Base-by-base conservation (phyloP, 768 basidiomycete species). In the Podaxis pistillaris region DNA sequence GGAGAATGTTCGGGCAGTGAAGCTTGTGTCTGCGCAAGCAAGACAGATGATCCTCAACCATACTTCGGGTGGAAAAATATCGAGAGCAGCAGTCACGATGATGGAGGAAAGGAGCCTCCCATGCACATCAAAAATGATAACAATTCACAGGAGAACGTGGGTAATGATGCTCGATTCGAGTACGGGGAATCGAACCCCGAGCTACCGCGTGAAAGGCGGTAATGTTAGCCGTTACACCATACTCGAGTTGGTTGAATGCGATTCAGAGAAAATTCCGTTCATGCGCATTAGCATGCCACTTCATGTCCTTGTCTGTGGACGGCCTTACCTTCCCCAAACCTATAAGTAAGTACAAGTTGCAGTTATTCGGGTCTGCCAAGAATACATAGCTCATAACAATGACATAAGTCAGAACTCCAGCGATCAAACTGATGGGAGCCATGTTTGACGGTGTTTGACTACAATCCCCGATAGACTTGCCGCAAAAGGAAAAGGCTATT, bases 191-290 rank as follows among this genome's bases (percentile, higher is more conserved):
- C 70, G 71, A 73, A 72, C 72, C 72, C 70, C 70, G 72, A 71
- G 72, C 72, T 73, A 68, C 71, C 70, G 71, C 72, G 70, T 81
- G 80, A 81, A 73, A 81, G 78, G 80, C 80, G 79, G 78, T 74
- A 79, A 81, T 80, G 81, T 81, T 82, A 79, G 80, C 80, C 81
- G 67, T 81, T 81, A 82, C 80, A 82, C 81, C 79, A 81, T 81
- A 82, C 47, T 51, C 37, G 40, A 40, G 13, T 47, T 58, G 8
- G 6, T 19, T 33, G 15, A 8, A 17, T 30, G 24, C 19, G 24
- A 56, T 46, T n/a, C 6, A 24, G 15, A 30, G 22, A 11, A 5
- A 4, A 33, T 11, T 22, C 17, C 33, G 9, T 9, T 33, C 8
- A 33, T 33, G 33, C 9, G 30, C 30, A 9, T 33, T 33, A 1